Evolutionary conservation across 345 rosid species (phyloP).

Genomic region (Dipteronia dyeriana): DNA sequence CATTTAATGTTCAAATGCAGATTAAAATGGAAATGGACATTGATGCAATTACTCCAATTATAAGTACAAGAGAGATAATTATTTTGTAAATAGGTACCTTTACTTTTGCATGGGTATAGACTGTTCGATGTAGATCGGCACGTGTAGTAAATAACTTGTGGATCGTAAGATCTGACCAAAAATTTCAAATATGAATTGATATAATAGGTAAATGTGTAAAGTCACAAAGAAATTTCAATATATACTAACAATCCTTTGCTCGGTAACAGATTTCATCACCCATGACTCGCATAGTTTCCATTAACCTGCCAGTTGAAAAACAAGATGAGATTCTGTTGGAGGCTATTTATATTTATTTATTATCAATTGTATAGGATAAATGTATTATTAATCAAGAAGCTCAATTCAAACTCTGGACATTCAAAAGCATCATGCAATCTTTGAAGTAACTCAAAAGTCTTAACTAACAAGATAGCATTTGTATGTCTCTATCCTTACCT

Average conservation of each 20-base stretch:
- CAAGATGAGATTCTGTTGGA: not conserved
- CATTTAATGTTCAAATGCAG: not conserved
- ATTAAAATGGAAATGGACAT: not conserved
- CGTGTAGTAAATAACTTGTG: constrained; percentile 70
- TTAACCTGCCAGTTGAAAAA: constrained; percentile 44
- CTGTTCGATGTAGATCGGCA: constrained; percentile 72
- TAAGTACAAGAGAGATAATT: constrained; percentile 12
- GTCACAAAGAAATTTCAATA: not conserved
- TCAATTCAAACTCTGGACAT: not conserved
- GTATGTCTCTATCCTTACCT: constrained; percentile 36
- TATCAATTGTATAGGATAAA: not conserved
- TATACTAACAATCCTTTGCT: constrained; percentile 66
- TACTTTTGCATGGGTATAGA: constrained; percentile 74
- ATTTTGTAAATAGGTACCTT: constrained; percentile 41
- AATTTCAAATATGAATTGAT: constrained; percentile 12
- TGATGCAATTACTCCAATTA: not conserved
- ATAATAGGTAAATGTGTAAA: not conserved
- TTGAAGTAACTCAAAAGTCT: not conserved
- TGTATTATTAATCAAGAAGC: constrained; percentile 3
- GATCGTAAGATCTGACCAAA: constrained; percentile 54
- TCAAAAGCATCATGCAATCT: not conserved
- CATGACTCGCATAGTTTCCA: constrained; percentile 69
- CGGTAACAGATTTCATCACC: constrained; percentile 73
- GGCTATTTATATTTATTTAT: not conserved
- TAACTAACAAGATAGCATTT: not conserved